Percentiles rank a stretch among this genome's conserved stretches.
These are phyloP conservation scores for Fraxinus floribunda DNA, from an alignment of 305 asterid genomes.

Conservation along the genomic window DNA sequence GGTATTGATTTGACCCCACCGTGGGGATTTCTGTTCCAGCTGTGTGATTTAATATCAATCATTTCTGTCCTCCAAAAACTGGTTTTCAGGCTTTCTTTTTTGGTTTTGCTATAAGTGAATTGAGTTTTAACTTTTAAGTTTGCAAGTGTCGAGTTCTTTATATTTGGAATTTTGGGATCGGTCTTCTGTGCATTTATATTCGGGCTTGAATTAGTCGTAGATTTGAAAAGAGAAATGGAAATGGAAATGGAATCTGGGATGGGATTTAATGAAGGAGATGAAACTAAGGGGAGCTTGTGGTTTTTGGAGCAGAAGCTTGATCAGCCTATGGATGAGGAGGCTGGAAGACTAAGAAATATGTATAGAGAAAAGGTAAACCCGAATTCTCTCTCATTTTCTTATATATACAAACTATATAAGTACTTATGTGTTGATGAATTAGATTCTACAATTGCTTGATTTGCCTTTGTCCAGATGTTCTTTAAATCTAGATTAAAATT, in stretches of 20 bases:
- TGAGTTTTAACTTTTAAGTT: neutral
- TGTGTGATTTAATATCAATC: neutral
- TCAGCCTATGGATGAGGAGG: constrained; percentile 99
- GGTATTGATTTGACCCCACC: neutral
- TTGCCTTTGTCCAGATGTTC: constrained; percentile 14
- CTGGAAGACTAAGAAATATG: constrained; percentile 79
- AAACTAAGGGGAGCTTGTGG: constrained; percentile 89
- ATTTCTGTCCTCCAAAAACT: neutral
- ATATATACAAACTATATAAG: neutral
- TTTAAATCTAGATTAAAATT: neutral
- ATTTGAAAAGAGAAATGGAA: constrained; percentile 34
- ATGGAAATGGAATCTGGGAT: constrained; percentile 29
- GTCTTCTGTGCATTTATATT: neutral
- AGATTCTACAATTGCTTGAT: constrained; percentile 14
- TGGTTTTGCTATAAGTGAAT: neutral
- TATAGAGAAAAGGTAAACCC: constrained; percentile 75
- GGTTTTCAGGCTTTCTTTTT: neutral
- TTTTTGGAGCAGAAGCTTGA: constrained; percentile 92
- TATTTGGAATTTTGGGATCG: neutral
- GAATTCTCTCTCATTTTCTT: constrained; percentile 12
- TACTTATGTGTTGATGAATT: neutral
- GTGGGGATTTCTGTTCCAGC: neutral
- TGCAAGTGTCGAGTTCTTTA: neutral
- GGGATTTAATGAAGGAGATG: constrained; percentile 57
- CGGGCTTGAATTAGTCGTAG: constrained; percentile 17